A percentile compares a stretch with the other conserved stretches of the same genome.
Conservation (phyloP, 2,329 filamentous ascomycete species). For the Bipolaris bicolor region DNA sequence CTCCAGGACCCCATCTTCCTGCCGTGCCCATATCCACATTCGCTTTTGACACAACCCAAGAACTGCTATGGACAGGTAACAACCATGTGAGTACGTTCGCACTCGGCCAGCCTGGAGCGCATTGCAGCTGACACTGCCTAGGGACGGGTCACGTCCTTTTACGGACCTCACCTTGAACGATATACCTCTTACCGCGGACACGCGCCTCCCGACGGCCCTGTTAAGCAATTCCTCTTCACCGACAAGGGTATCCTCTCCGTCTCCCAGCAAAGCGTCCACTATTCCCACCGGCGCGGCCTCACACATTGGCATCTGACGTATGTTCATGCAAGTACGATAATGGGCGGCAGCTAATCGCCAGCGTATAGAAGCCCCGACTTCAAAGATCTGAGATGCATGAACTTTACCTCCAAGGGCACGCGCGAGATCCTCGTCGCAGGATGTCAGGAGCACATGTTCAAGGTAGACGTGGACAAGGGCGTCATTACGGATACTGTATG, state of each 20-base stretch:
- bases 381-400: conserved; percentile 91
- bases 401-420: conserved; percentile 85
- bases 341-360: conserved; percentile 24
- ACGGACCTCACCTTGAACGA: conserved; percentile 79
- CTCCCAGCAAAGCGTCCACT: conserved; percentile 82
- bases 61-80: conserved; percentile 92
- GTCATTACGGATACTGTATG: conserved; percentile 51
- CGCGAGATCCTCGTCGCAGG: conserved; percentile 86
- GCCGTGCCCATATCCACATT: conserved; percentile 77
- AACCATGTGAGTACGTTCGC: conserved; percentile 70
- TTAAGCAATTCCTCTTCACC: conserved; percentile 89
- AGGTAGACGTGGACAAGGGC: conserved; percentile 67
- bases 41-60: conserved; percentile 86
- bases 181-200: conserved; percentile 93
- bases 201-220: conserved; percentile 70
- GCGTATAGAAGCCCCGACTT: conserved; percentile 70
- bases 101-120: conserved; percentile 1
- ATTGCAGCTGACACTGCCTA: conserved; percentile 48
- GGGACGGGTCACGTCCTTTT: conserved; percentile 90
- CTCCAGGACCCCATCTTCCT: conserved; percentile 70
- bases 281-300: conserved; percentile 80
- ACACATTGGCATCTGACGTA: conserved; percentile 88
- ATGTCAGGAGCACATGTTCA: conserved; percentile 84
- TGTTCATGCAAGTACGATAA: conserved; percentile 30
- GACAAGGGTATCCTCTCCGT: conserved; percentile 89